Percentiles rank a stretch among this genome's conserved stretches.
These are phyloP conservation scores for Cymbidium sinense DNA, from an alignment of 106 monocot genomes.

Conservation along the genomic window DNA sequence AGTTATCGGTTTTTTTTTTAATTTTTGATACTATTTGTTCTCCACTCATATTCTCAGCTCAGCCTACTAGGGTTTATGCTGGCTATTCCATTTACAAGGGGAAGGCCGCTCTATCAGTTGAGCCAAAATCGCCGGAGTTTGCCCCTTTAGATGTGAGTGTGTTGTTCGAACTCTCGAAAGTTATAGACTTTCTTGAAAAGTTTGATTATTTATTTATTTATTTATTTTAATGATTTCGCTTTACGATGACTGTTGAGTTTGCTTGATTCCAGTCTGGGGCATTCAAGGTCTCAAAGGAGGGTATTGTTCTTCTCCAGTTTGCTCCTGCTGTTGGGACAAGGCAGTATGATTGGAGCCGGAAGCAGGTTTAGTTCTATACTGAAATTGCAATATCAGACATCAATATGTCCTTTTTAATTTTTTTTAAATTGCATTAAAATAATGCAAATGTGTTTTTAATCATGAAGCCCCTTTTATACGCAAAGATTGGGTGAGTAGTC, in stretches of 20 bases:
- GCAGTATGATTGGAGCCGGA: conserved; percentile 91
- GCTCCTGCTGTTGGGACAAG: conserved; percentile 66
- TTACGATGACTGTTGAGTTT: not conserved
- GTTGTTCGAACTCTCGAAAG: too few species aligned
- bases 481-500: too few species aligned
- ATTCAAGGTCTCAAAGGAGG: conserved; percentile 80
- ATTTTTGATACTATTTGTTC: not conserved
- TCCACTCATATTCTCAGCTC: conserved; percentile 15
- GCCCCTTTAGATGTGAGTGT: conserved; percentile 58
- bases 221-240: not conserved
- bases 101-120: conserved; percentile 79
- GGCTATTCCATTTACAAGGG: conserved; percentile 93
- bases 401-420: not conserved
- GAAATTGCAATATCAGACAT: not conserved
- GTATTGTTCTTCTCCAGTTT: conserved; percentile 77
- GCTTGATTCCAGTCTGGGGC: conserved; percentile 62
- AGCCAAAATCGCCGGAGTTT: conserved; percentile 81
- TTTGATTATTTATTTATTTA: not conserved
- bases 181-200: not conserved
- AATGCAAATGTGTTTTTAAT: not conserved
- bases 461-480: not conserved
- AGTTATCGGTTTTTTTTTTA: not conserved
- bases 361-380: conserved; percentile 47
- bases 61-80: conserved; percentile 46
- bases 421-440: not conserved